phyloP scores from a whole-genome alignment of 108 stramenopile genomes.

The Nitzschia sp. region DNA sequence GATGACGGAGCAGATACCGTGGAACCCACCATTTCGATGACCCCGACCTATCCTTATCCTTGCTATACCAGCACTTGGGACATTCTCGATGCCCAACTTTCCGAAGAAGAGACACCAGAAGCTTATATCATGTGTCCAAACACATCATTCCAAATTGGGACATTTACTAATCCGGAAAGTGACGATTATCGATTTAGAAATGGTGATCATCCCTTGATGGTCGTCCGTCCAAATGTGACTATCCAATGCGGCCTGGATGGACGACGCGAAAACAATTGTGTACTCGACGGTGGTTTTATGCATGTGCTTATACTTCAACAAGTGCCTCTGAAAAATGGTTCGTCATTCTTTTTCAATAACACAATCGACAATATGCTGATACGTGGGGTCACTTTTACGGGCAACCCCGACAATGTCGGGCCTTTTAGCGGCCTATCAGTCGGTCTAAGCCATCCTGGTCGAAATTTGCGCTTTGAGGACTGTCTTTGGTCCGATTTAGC shows the following conservation, averaged over 20 bases:
- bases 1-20: neutral
- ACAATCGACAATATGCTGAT: neutral
- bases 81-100: slow-evolving; percentile 10
- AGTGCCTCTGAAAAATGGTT: neutral
- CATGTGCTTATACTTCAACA: neutral
- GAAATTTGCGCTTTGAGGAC: slow-evolving; percentile 9
- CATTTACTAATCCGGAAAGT: neutral
- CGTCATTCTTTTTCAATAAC: neutral
- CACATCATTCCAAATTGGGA: slow-evolving; percentile 10
- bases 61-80: slow-evolving; percentile 17
- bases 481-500: slow-evolving; percentile 11
- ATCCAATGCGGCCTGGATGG: slow-evolving; percentile 24
- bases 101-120: neutral
- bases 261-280: slow-evolving; percentile 13
- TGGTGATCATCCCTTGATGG: slow-evolving; percentile 15
- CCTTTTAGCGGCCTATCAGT: slow-evolving; percentile 5
- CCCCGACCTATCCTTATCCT: slow-evolving; percentile 1
- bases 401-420: neutral
- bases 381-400: slow-evolving; percentile 9
- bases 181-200: neutral
- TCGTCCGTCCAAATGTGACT: neutral
- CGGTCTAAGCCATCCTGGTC: slow-evolving; percentile 2
- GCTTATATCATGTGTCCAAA: slow-evolving; percentile 16
- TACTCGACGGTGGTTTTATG: slow-evolving; percentile 18
- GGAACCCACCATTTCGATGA: neutral